Percentiles rank a stretch among this genome's conserved stretches.
phyloP scores from a whole-genome alignment of 2,329 filamentous ascomycete species.

The Rutstroemia sp. region DNA sequence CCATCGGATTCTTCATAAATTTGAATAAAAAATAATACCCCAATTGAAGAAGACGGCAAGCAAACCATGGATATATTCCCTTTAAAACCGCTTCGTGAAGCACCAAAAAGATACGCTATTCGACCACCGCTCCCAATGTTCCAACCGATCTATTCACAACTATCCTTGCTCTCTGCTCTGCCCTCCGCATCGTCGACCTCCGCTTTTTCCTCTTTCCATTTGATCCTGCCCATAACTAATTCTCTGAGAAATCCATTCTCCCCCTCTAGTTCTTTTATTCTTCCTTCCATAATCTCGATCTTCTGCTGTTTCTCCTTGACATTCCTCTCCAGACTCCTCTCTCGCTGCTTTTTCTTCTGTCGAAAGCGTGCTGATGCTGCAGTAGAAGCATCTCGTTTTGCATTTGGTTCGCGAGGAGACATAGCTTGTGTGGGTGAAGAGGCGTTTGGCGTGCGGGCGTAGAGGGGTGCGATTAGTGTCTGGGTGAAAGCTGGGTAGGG shows the following conservation, averaged over 20 bases:
- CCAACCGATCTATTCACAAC: background rate
- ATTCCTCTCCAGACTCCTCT: slow-evolving; percentile 72
- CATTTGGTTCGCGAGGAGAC: slow-evolving; percentile 11
- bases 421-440: slow-evolving; percentile 1
- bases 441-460: background rate
- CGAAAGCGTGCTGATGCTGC: slow-evolving; percentile 83
- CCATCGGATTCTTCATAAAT: background rate
- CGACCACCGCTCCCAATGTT: background rate
- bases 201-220: slow-evolving; percentile 29
- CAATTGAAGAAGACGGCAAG: background rate
- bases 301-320: slow-evolving; percentile 77
- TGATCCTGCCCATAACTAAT: slow-evolving; percentile 58
- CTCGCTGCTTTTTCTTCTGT: slow-evolving; percentile 90
- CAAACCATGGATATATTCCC: background rate
- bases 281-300: slow-evolving; percentile 62
- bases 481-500: slow-evolving; percentile 3
- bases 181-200: slow-evolving; percentile 28
- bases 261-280: slow-evolving; percentile 66
- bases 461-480: background rate
- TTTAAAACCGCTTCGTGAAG: background rate
- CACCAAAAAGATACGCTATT: background rate
- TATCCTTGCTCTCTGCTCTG: slow-evolving; percentile 1
- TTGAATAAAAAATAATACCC: background rate
- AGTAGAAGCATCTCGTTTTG: slow-evolving; percentile 76
- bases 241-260: slow-evolving; percentile 77